phyloP scores from a whole-genome alignment of 139 green algal genomes.

The Eudorina sp. region DNA sequence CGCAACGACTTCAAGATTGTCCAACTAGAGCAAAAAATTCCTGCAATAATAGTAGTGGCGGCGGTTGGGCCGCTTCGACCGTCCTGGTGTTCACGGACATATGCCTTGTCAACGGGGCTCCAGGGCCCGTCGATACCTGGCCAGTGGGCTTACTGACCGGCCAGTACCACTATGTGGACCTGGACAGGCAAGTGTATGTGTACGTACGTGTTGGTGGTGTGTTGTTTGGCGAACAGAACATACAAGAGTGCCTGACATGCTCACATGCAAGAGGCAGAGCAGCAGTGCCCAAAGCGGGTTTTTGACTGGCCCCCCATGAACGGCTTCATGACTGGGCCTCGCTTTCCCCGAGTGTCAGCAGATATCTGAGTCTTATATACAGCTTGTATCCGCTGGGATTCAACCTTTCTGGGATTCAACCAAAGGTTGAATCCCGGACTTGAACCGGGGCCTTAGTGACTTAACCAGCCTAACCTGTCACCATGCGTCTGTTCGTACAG shows the following conservation, averaged over 20 bases:
- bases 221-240: background rate
- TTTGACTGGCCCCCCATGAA: background rate
- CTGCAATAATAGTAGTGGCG: background rate
- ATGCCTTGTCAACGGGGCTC: background rate
- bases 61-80: background rate
- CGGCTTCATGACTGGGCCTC: background rate
- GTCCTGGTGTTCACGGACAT: background rate
- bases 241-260: background rate
- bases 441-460: too few relatives aligned
- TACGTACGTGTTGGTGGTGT: background rate
- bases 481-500: too few relatives aligned
- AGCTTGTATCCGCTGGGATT: too few relatives aligned
- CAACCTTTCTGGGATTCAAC: too few relatives aligned
- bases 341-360: too few relatives aligned
- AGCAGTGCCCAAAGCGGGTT: background rate
- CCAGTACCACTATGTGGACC: background rate
- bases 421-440: too few relatives aligned
- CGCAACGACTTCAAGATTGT: background rate
- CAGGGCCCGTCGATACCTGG: background rate
- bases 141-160: background rate
- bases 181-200: background rate
- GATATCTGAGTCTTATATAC: too few relatives aligned
- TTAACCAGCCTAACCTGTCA: too few relatives aligned
- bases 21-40: background rate
- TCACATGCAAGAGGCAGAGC: background rate